phyloP scores from a whole-genome alignment of 495 filamentous ascomycete genomes.

The Neurospora pannonica region DNA sequence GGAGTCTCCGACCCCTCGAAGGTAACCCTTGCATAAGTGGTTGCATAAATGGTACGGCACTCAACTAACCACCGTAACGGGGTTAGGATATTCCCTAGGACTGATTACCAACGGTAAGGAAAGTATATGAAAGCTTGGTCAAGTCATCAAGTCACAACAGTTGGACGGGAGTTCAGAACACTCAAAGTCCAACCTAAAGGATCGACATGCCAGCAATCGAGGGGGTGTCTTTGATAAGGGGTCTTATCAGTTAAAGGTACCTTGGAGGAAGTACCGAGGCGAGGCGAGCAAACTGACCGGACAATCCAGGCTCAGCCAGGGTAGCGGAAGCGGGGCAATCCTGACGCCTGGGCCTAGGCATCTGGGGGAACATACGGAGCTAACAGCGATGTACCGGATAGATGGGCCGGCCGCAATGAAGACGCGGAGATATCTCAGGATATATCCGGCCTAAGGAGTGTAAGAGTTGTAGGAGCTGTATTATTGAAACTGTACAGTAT shows the following conservation, averaged over 20 bases:
- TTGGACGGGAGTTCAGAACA: not conserved
- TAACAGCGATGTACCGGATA: not conserved
- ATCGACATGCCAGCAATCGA: not conserved
- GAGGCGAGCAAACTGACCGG: not conserved
- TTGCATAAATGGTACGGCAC: not conserved
- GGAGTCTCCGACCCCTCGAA: not conserved
- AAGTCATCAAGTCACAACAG: not conserved
- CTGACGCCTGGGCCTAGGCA: not conserved
- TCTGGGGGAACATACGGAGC: not conserved
- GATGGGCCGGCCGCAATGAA: not conserved
- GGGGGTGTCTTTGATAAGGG: not conserved
- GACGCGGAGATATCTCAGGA: not conserved
- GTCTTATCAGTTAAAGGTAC: not conserved
- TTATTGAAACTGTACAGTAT: not conserved
- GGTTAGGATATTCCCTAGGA: not conserved
- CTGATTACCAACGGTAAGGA: too few relatives aligned
- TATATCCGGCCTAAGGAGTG: not conserved
- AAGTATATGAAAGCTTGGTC: not conserved
- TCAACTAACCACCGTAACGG: not conserved
- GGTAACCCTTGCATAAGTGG: not conserved
- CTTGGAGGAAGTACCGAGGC: not conserved
- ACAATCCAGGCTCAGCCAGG: too few relatives aligned
- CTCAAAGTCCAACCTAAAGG: not conserved
- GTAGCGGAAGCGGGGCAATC: not conserved
- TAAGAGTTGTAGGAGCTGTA: not conserved